Conservation (phyloP, 257 asterid genomes). For the Primulina eburnea region DNA sequence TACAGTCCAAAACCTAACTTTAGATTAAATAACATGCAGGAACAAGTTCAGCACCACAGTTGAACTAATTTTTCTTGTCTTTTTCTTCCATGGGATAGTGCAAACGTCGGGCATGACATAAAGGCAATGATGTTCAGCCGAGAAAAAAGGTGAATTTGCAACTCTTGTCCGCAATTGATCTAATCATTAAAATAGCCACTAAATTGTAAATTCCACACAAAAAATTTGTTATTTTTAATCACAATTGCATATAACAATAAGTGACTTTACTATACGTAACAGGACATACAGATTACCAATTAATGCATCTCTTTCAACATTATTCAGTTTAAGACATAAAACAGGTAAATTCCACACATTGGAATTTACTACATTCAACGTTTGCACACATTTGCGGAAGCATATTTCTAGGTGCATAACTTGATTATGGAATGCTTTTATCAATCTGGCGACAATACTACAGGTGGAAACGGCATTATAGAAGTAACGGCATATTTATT, state of each 20-base stretch:
- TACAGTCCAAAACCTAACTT: background rate
- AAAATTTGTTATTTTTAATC: background rate
- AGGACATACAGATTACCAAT: constrained; percentile 15
- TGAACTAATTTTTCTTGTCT: background rate
- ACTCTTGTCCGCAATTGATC: background rate
- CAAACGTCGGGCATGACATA: background rate
- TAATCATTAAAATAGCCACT: background rate
- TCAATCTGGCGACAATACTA: background rate
- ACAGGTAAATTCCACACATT: background rate
- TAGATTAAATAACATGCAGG: background rate
- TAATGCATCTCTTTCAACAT: background rate
- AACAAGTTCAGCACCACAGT: background rate
- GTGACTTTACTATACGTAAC: constrained; percentile 10
- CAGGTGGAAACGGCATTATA: background rate
- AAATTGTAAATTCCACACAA: background rate
- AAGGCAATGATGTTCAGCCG: background rate
- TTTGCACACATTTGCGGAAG: background rate
- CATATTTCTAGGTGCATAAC: background rate
- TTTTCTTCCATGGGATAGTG: background rate
- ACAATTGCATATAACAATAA: background rate
- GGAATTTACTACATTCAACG: background rate
- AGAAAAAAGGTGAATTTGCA: background rate
- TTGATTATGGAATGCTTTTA: background rate
- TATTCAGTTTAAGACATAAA: constrained; percentile 17
- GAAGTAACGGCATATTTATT: background rate